Conservation (phyloP, 306 rosid species). For the Chamaecrista fasciculata region DNA sequence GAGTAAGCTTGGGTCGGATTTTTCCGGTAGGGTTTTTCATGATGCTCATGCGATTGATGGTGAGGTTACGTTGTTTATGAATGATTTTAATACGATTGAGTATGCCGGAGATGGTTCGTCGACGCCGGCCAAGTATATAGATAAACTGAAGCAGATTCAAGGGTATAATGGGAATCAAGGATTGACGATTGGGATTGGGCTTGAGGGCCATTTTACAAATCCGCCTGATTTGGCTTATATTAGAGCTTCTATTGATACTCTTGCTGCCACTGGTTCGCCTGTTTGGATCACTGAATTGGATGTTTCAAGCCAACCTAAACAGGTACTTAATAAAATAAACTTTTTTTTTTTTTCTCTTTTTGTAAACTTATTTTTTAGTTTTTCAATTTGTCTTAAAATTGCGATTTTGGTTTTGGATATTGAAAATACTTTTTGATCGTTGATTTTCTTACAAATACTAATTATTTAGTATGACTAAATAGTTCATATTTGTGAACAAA, state of each 20-base stretch:
- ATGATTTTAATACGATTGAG: conserved; percentile 77
- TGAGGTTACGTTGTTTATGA: conserved; percentile 48
- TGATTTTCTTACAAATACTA: too few relatives aligned
- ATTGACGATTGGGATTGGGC: conserved; percentile 49
- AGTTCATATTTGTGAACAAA: too few relatives aligned
- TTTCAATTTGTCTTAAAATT: too few relatives aligned
- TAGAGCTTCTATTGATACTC: conserved; percentile 66
- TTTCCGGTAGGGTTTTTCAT: conserved; percentile 40
- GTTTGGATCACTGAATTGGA: conserved; percentile 85
- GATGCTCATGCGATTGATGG: conserved; percentile 44
- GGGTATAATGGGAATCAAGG: conserved; percentile 16
- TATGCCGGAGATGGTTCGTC: conserved; percentile 35
- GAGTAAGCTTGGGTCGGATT: conserved; percentile 32
- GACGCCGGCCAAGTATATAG: conserved; percentile 45
- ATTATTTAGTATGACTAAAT: too few relatives aligned
- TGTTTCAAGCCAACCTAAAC: conserved; percentile 38
- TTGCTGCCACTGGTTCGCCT: conserved; percentile 55
- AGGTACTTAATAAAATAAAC: too few relatives aligned
- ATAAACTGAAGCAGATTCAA: conserved; percentile 46
- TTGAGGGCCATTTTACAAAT: conserved; percentile 61
- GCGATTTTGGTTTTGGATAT: too few relatives aligned
- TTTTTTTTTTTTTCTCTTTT: too few relatives aligned
- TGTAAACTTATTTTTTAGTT: too few relatives aligned
- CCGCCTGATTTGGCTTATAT: conserved; percentile 57
- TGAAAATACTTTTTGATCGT: too few relatives aligned